These are phyloP conservation scores for Somion occarium DNA, from an alignment of 1,284 basidiomycete genomes.

Conservation along the genomic window DNA sequence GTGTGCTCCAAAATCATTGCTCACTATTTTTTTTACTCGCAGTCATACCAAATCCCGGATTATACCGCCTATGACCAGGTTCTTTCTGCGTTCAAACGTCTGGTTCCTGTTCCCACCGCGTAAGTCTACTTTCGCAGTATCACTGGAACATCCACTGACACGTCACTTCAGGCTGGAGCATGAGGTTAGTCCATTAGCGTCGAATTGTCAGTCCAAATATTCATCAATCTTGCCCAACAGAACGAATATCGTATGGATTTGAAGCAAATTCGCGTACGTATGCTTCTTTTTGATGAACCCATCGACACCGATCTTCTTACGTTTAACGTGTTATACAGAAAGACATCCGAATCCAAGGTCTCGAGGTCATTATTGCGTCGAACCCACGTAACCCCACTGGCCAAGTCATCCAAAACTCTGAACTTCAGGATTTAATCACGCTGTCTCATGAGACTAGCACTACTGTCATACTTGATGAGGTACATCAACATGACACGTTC, in stretches of 20 bases:
- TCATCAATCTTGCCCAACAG: too few species aligned
- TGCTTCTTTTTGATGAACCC: neutral
- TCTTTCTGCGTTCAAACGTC: constrained; percentile 80
- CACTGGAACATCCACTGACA: neutral
- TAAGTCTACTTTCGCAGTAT: constrained; percentile 17
- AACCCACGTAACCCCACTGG: constrained; percentile 94
- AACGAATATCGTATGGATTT: constrained; percentile 71
- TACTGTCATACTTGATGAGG: constrained; percentile 87
- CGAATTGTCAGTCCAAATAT: too few species aligned
- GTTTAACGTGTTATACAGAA: constrained; percentile 37
- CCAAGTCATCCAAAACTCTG: constrained; percentile 69
- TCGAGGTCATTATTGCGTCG: constrained; percentile 84
- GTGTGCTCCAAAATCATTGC: neutral
- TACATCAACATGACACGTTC: too few species aligned
- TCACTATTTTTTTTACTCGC: neutral
- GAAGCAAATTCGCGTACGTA: constrained; percentile 56
- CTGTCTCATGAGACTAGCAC: constrained; percentile 65
- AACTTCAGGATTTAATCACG: constrained; percentile 76
- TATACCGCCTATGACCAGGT: constrained; percentile 87
- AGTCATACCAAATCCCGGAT: constrained; percentile 38
- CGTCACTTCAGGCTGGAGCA: too few species aligned
- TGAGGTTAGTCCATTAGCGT: too few species aligned
- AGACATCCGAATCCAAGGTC: constrained; percentile 76
- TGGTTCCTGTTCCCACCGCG: constrained; percentile 88
- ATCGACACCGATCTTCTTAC: too few species aligned